A percentile compares a stretch with the other conserved stretches of the same genome.
Evolutionary conservation across 1,284 basidiomycete species (phyloP).

Genomic region (Polyporus tsugae): DNA sequence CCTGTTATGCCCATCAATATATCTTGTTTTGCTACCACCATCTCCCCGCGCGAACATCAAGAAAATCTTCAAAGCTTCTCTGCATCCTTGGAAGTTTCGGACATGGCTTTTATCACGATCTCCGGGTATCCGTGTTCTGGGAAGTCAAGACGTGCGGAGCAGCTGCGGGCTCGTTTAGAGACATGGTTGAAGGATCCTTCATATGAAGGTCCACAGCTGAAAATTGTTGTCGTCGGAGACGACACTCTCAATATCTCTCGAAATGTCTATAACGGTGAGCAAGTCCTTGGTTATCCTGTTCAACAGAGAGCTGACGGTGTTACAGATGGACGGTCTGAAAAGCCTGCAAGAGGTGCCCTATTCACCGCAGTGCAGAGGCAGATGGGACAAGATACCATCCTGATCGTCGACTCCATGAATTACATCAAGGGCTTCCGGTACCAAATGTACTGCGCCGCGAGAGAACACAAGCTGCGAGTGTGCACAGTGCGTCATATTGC

Average conservation of each 20-base stretch:
- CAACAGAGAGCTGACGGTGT: not conserved
- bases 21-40: constrained; percentile 25
- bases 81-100: too few relatives aligned
- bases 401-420: constrained; percentile 89
- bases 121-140: constrained; percentile 92
- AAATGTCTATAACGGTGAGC: constrained; percentile 79
- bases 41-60: constrained; percentile 1
- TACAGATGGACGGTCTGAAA: constrained; percentile 67
- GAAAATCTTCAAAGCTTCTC: too few relatives aligned
- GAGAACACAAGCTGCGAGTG: constrained; percentile 86
- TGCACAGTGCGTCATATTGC: constrained; percentile 72
- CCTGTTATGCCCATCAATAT: constrained; percentile 21
- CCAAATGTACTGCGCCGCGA: constrained; percentile 95
- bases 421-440: constrained; percentile 99
- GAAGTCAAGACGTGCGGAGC: constrained; percentile 78
- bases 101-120: constrained; percentile 97
- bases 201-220: constrained; percentile 61
- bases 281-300: not conserved
- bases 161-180: constrained; percentile 73
- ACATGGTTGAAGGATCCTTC: constrained; percentile 55
- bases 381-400: constrained; percentile 60
- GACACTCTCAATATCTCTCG: constrained; percentile 73
- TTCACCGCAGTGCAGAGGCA: constrained; percentile 69
- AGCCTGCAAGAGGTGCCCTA: not conserved
- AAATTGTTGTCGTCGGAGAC: constrained; percentile 82